Evolutionary conservation across 1,284 basidiomycete genomes (phyloP), one percentile per base, ranked within the genome.

Genomic region (Singerocomus inundabilis): DNA sequence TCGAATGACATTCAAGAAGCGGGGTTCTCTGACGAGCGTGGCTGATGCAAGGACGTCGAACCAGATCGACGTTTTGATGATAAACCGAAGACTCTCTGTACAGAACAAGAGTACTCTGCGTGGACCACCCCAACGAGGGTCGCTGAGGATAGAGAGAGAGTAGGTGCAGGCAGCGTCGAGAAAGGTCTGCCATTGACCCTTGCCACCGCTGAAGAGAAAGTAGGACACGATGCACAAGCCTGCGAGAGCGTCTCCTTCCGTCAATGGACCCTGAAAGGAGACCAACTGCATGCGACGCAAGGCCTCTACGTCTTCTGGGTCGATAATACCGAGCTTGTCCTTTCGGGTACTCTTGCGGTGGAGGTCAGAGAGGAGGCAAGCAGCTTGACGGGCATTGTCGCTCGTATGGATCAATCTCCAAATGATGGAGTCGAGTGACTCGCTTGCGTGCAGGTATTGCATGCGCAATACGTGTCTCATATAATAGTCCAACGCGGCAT

Each of bases 11-110:
- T 64, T 43, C 25, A 86, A 65, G 63, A 91, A 82, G 34, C 72
- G 68, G 8, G 88, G 88, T 3, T 71, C 61, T 53, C 75, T 61
- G 55, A 79, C 73, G 24, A 80, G 81, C 7, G 88, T 88, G 36
- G 88, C 78, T 1, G 84, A 81, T 6, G 86, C 86, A 36, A 91
- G 74, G 34, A 91, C 87, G 66, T 92, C 89, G 61, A 89, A 90
- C 89, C 89, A 91, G 53, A 92, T 83, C 34, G 87, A 81, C 24
- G 87, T 86, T 65, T 87, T 87, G 67, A 91, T 77, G 57, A 91
- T 82, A 66, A 89, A 90, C 31, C 70, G 78, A 62, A 70, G 75
- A 64, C 71, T 74, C 56, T 75, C 72, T 18, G 60, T 57, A 57
- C 79, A 81, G 10, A 51, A 53, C 29, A 70, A 52, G n/a, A 87